Percentiles rank a stretch among this genome's conserved stretches.
phyloP scores from a whole-genome alignment of 2,329 filamentous ascomycete genomes.

The Dothistroma septosporum region DNA sequence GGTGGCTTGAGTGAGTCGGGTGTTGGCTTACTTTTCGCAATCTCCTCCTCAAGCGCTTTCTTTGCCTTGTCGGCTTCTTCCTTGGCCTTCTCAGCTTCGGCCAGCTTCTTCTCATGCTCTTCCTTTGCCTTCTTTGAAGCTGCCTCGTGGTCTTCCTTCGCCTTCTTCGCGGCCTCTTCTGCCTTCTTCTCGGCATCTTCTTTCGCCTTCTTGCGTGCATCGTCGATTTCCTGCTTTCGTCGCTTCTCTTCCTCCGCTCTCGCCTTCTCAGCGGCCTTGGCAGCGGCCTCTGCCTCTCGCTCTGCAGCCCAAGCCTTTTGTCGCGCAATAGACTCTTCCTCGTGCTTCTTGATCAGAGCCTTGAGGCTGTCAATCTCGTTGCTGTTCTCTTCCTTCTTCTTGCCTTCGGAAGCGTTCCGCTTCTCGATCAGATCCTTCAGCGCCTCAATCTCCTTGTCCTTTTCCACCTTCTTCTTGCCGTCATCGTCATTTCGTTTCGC shows the following conservation, averaged over 20 bases:
- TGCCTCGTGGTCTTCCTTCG: conserved; percentile 6
- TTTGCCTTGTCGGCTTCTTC: conserved; percentile 50
- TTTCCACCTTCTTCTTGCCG: conserved; percentile 12
- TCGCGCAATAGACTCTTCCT: conserved; percentile 34
- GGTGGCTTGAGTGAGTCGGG: conserved; percentile 63
- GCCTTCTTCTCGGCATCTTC: conserved; percentile 41
- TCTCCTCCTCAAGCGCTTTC: conserved; percentile 46
- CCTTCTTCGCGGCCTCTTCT: conserved; percentile 46
- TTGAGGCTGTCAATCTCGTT: conserved; percentile 34
- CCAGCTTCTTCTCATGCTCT: conserved; percentile 52
- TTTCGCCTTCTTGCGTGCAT: conserved; percentile 44
- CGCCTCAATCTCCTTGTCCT: conserved; percentile 22
- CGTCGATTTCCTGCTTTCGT: conserved; percentile 41
- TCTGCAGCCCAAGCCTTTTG: conserved; percentile 27
- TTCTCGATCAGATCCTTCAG: conserved; percentile 23
- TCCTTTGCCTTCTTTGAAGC: conserved; percentile 46
- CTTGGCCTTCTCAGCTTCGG: conserved; percentile 48
- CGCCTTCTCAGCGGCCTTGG: conserved; percentile 29
- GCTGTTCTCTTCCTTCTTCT: conserved; percentile 23
- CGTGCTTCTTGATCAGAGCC: conserved; percentile 40
- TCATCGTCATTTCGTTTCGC: not conserved
- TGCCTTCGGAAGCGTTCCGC: conserved; percentile 7
- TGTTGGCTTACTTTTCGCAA: conserved; percentile 44
- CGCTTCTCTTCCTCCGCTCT: conserved; percentile 51
- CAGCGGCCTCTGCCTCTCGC: conserved; percentile 32